phyloP scores from a whole-genome alignment of 2,329 filamentous ascomycete genomes.

The Monosporascus cannonballus region DNA sequence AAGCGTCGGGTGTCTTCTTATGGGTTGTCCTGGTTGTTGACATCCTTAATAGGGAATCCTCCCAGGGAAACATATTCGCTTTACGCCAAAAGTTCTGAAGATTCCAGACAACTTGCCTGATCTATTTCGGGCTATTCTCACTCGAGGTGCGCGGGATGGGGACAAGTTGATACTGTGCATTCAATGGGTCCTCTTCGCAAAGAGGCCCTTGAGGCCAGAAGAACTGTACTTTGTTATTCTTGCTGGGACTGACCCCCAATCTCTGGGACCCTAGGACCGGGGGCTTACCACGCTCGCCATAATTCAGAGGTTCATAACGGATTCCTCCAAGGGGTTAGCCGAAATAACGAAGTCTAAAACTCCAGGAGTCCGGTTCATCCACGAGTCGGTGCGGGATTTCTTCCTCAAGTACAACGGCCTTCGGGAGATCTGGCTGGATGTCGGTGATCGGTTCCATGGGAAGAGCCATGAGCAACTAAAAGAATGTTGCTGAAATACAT shows the following conservation, averaged over 20 bases:
- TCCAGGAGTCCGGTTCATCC: conserved; percentile 36
- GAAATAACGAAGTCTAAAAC: conserved; percentile 31
- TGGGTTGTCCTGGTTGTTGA: conserved; percentile 35
- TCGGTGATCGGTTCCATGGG: conserved; percentile 24
- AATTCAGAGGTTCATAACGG: conserved; percentile 30
- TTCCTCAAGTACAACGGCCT: conserved; percentile 32
- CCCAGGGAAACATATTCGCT: conserved; percentile 17
- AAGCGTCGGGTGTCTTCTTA: conserved; percentile 36
- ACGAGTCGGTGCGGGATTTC: conserved; percentile 29
- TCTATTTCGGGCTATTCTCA: conserved; percentile 46
- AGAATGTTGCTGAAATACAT: conserved; percentile 37
- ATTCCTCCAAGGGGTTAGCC: conserved; percentile 43
- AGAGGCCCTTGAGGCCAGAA: conserved; percentile 31
- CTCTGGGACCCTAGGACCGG: conserved; percentile 15
- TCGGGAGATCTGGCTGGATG: conserved; percentile 20
- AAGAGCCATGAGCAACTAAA: conserved; percentile 39
- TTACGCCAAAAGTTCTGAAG: conserved; percentile 22
- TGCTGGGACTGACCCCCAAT: conserved; percentile 15
- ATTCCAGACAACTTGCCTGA: conserved; percentile 35
- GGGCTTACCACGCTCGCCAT: conserved; percentile 7
- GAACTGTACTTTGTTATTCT: conserved; percentile 41
- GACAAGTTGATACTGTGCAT: conserved; percentile 39
- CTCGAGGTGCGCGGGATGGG: conserved; percentile 36
- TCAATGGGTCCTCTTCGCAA: conserved; percentile 48
- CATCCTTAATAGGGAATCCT: conserved; percentile 30